A percentile compares a stretch with the other conserved stretches of the same genome.
phyloP scores from a whole-genome alignment of 495 filamentous ascomycete genomes.

The Penicillium manginii region DNA sequence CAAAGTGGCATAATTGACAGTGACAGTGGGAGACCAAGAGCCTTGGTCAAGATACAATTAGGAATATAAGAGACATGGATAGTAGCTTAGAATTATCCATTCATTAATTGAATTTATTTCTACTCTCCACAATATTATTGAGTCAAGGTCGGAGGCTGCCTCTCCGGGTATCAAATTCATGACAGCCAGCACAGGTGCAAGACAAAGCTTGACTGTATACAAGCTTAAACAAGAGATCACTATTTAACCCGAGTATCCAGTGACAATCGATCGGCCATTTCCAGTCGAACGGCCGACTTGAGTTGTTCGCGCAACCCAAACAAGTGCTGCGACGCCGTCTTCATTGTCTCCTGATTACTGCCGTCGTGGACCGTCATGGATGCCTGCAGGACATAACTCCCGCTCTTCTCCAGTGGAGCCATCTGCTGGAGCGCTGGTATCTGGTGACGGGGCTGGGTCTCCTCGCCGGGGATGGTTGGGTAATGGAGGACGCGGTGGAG shows the following conservation, averaged over 20 bases:
- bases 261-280: constrained; percentile 64
- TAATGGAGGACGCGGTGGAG: constrained; percentile 52
- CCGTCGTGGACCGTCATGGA: constrained; percentile 54
- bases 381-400: constrained; percentile 56
- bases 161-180: constrained; percentile 28
- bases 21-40: neutral
- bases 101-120: neutral
- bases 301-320: constrained; percentile 62
- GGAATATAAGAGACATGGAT: neutral
- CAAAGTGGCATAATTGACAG: constrained; percentile 11
- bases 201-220: neutral
- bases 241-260: constrained; percentile 67
- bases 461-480: constrained; percentile 24
- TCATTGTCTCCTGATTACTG: constrained; percentile 57
- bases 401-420: constrained; percentile 48
- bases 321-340: constrained; percentile 60
- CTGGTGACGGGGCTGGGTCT: constrained; percentile 34
- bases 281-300: constrained; percentile 66
- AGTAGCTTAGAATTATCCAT: neutral
- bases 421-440: constrained; percentile 41
- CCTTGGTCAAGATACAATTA: neutral
- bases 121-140: neutral
- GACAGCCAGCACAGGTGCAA: constrained; percentile 15
- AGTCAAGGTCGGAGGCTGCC: constrained; percentile 22
- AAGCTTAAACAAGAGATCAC: neutral